Base-by-base conservation (phyloP, 148 eudicot species). In the Beta vulgaris region DNA sequence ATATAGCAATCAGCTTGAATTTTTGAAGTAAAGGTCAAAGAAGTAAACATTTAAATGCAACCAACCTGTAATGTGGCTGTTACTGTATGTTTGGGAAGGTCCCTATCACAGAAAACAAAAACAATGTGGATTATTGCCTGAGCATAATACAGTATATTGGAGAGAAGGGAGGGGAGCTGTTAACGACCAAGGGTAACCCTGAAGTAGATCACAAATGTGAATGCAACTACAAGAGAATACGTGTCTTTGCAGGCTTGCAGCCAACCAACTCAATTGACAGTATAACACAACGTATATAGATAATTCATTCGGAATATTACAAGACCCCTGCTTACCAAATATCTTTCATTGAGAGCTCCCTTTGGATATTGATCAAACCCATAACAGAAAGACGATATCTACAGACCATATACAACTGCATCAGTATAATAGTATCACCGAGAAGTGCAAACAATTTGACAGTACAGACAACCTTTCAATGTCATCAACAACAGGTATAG, bases 401-500 rank as follows among this genome's bases (percentile, higher is more conserved):
- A 91, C 76, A 40, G n/a, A 65, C 46, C 46, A 76, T 74, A 72
- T 62, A 68, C 64, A 63, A 68, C 58, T 42, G 44, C 49, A 73
- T 60, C 39, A 72, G 72, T 42, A 46, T 9, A 63, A 40, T 37
- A 76, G 14, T 55, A 32, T 23, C 44, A 28, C 7, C 4, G 44
- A 62, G 58, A 25, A 7, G 35, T 53, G 65, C 66, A 26, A 7
- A 68, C 36, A 16, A 44, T 43, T 28, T 49, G 19, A n/a, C 7
- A 73, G 62, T 26, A 64, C 31, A 32, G 11, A 61, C 29, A 12
- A 94, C 98, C 91, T 89, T 66, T 87, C 89, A 2, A 95, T 78
- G 82, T 92, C 96, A 28, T 95, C 97, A 68, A 90, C 88, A 4
- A 95, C 34, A 69, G 97, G 98, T 73, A 95, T 89, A 10, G 98